Base-by-base conservation (phyloP, 306 rosid species). In the Quercus glauca region DNA sequence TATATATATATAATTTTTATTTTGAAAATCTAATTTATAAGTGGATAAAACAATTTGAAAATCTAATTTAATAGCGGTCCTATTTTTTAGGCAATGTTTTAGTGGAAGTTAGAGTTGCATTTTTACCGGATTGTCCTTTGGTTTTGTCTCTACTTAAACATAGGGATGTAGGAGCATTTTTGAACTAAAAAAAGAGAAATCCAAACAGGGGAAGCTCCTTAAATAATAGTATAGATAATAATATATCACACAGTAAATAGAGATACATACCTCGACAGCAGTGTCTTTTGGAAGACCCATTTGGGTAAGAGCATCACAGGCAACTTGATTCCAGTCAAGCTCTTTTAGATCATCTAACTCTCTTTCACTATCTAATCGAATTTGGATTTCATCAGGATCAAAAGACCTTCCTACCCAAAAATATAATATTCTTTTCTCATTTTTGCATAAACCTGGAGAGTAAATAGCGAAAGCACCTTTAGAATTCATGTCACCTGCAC, bases 331-430 rank as follows among this genome's bases (percentile, higher is more conserved):
- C 98, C 91, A 89, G 80, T 94, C 93, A 80, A 80, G 77, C 73
- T 75, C 85, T 81, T 83, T 87, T 88, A 76, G 31, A 75, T 73
- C 80, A 86, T 84, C 87, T 64, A 83, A 73, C 79, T 73, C 83
- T 61, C 75, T 88, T 80, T 81, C 90, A 82, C 96, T 83, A 77
- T 81, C 89, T 81, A 87, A 79, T 75, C 3, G 83, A 83, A 53
- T 85, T 76, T 76, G 90, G 71, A 80, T 85, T 82, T 77, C 73
- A 52, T 82, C 86, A 58, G 55, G 82, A 67, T 80, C 81, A 86
- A 89, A 84, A 84, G 88, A 89, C 76, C 82, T 87, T 82, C 99
- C 99, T 77, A 92, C 74, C 99, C 99, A 95, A 79, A 95, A 73
- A 84, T 92, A 92, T 71, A 95, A 78, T 72, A 89, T 58, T 41